Conservation (phyloP, 495 filamentous ascomycete genomes). For the Talaromyces wortmannii region DNA sequence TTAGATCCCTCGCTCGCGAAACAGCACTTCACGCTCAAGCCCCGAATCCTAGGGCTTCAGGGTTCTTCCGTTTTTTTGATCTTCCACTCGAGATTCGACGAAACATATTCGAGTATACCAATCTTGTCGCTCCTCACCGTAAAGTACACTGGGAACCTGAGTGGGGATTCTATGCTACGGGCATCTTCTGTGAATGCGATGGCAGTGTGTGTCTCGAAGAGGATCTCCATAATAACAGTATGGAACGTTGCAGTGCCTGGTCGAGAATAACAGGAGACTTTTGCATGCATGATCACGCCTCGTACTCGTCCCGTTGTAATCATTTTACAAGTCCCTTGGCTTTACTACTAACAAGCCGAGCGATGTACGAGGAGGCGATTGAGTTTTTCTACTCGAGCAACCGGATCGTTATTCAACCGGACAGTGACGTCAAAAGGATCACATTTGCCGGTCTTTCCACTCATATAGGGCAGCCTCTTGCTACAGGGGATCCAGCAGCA, state of each 20-base stretch:
- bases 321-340: neutral
- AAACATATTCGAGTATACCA: neutral
- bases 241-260: neutral
- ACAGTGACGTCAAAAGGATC: neutral
- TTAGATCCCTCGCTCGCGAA: neutral
- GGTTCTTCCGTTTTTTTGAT: neutral
- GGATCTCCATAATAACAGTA: neutral
- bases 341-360: neutral
- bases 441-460: neutral
- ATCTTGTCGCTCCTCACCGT: neutral
- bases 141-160: neutral
- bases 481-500: too few relatives aligned
- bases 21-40: neutral
- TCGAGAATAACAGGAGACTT: neutral
- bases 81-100: neutral
- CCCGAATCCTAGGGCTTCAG: neutral
- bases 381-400: neutral
- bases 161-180: neutral
- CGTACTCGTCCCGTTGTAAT: neutral
- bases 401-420: neutral
- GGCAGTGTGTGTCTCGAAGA: neutral
- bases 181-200: neutral
- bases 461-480: too few relatives aligned
- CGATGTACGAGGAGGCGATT: neutral
- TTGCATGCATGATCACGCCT: neutral